Percentiles rank a stretch among this genome's conserved stretches.
Evolutionary conservation across 768 basidiomycete species (phyloP).

Genomic region (Pleurotus ostreatus): DNA sequence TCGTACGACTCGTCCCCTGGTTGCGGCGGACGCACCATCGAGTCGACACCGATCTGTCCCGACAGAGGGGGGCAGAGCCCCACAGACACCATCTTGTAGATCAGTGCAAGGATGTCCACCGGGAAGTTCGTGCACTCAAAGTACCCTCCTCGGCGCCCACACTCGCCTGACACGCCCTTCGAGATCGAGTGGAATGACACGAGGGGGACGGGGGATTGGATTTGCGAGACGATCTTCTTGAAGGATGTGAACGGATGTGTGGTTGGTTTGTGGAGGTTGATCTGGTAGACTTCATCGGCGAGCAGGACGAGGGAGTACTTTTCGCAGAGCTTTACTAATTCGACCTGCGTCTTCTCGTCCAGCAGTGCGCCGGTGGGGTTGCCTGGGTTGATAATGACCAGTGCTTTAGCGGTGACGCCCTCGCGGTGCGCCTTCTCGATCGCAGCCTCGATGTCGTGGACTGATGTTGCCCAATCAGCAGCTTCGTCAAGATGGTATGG

Average conservation of each 20-base stretch:
- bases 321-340: slow-evolving; percentile 80
- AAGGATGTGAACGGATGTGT: slow-evolving; percentile 86
- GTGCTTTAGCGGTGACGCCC: slow-evolving; percentile 67
- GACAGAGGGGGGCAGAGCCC: slow-evolving; percentile 84
- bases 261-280: slow-evolving; percentile 72
- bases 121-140: slow-evolving; percentile 87
- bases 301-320: slow-evolving; percentile 82
- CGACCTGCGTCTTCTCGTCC: slow-evolving; percentile 61
- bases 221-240: slow-evolving; percentile 76
- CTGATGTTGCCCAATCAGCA: slow-evolving; percentile 78
- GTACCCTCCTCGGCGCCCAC: slow-evolving; percentile 95
- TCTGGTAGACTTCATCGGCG: slow-evolving; percentile 97
- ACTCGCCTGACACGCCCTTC: slow-evolving; percentile 95
- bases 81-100: slow-evolving; percentile 97
- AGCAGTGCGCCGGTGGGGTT: slow-evolving; percentile 94
- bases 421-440: slow-evolving; percentile 61
- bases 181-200: slow-evolving; percentile 97
- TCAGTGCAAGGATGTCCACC: slow-evolving; percentile 72
- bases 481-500: slow-evolving; percentile 89
- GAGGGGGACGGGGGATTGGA: slow-evolving; percentile 73
- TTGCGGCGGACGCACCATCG: slow-evolving; percentile 87
- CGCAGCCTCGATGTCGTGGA: slow-evolving; percentile 59
- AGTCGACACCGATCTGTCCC: slow-evolving; percentile 93
- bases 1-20: slow-evolving; percentile 72
- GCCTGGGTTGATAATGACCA: slow-evolving; percentile 98